A percentile compares a stretch with the other conserved stretches of the same genome.
These are phyloP conservation scores for Glebionis coronaria DNA, from an alignment of 129 eudicot genomes.

Conservation along the genomic window DNA sequence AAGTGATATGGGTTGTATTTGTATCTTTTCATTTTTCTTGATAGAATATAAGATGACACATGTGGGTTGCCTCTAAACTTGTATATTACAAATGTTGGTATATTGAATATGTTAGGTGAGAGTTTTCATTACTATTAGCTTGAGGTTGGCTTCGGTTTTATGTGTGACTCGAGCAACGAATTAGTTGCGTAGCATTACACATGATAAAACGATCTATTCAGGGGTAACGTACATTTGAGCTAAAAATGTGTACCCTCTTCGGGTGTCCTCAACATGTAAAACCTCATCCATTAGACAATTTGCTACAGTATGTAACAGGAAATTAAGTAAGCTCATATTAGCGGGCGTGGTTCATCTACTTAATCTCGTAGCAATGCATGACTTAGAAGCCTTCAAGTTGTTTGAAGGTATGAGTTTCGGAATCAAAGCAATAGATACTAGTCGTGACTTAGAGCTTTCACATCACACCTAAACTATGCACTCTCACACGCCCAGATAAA, in stretches of 20 bases:
- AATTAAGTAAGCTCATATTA: background rate
- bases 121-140: conserved; percentile 13
- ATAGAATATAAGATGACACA: conserved; percentile 22
- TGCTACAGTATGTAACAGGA: background rate
- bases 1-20: conserved; percentile 19
- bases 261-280: background rate
- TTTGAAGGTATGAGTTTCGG: no score
- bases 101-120: conserved; percentile 29
- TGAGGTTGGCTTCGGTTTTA: conserved; percentile 14
- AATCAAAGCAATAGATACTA: no score
- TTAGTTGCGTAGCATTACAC: background rate
- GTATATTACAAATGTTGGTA: conserved; percentile 6
- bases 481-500: no score
- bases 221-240: background rate
- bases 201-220: background rate
- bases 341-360: background rate
- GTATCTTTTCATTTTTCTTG: conserved; percentile 20
- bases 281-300: background rate
- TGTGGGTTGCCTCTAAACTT: conserved; percentile 28
- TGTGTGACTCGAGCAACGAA: background rate
- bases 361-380: no score
- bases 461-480: no score
- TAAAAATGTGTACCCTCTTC: no score
- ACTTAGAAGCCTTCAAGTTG: no score
- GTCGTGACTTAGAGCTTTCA: no score